Conservation (phyloP, 805 yeast species). For the Suhomyces faveliae region DNA sequence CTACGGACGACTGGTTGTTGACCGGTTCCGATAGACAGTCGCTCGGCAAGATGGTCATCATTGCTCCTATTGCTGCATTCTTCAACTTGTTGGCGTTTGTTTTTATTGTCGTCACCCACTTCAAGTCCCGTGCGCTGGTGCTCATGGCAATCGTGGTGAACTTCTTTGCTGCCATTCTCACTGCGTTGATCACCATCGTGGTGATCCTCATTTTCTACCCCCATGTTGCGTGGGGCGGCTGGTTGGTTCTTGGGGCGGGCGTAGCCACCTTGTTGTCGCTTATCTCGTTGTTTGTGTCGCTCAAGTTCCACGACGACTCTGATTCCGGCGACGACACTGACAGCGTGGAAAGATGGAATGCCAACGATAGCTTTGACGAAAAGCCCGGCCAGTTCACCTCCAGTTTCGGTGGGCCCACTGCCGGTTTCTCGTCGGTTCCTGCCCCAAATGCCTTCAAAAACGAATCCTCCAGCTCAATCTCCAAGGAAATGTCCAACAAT, state of each 20-base stretch:
- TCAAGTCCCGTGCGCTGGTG: constrained; percentile 20
- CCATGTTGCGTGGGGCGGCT: constrained; percentile 65
- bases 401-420: constrained; percentile 4
- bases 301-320: constrained; percentile 3
- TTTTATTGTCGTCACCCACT: constrained; percentile 25
- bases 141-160: constrained; percentile 46
- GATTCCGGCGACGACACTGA: neutral
- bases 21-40: constrained; percentile 44
- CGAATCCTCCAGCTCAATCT: constrained; percentile 5
- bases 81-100: constrained; percentile 44
- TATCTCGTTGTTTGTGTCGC: constrained; percentile 42
- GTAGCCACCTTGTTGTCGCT: constrained; percentile 52
- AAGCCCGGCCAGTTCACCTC: constrained; percentile 1
- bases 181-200: constrained; percentile 56
- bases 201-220: constrained; percentile 62
- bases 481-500: constrained; percentile 23
- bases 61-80: constrained; percentile 68
- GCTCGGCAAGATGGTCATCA: constrained; percentile 54
- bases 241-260: constrained; percentile 70
- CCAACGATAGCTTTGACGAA: neutral
- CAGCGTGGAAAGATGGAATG: constrained; percentile 1
- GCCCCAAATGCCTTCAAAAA: neutral
- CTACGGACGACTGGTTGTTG: constrained; percentile 49
- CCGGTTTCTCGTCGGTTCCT: constrained; percentile 22
- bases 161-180: constrained; percentile 49